Base-by-base conservation (phyloP, 345 rosid species). In the Melastoma malabathricum region DNA sequence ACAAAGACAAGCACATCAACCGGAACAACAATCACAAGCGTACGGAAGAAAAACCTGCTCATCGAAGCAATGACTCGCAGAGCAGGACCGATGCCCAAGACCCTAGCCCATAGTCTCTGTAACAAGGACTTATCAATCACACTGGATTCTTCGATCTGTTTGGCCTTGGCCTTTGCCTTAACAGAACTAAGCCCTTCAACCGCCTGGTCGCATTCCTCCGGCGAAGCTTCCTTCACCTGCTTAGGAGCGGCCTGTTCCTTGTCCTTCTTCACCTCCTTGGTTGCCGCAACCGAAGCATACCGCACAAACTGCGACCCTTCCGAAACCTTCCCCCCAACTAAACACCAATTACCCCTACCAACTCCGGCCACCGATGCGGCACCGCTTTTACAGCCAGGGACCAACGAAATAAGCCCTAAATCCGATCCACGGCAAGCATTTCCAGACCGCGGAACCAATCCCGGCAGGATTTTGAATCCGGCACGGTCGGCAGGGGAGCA, bases 131-230 rank as follows among this genome's bases (percentile, higher is more conserved):
- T 66, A 54, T 69, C 72, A 63, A 69, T 66, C 54, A 78, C 83
- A 29, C 72, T 78, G 16, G 79, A 67, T 53, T 86, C 90, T 59
- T 76, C 86, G 64, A 65, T 22, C 68, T 86, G 77, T 67, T 79
- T 81, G 44, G 90, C 94, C 64, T 89, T 86, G 19, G 89, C 97
- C 68, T 83, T 89, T 15, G 95, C 97, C 72, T 86, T 86, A 39
- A 62, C 94, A 49, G 82, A 64, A 64, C 75, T 86, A 59, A 89
- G 59, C 29, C 82, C 96, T 78, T 86, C 96, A 54, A 89, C 86
- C 15, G 97, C 97, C 72, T 83, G 84, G 76, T 89, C 97, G 66
- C 97, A 89, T 44, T 89, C 94, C 72, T 86, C 94, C 0, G 97
- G 86, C 10, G 94, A 86, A 64, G 97, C 88, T 73, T 86, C 84